A percentile compares a stretch with the other conserved stretches of the same genome.
Evolutionary conservation across 768 basidiomycete genomes (phyloP).

Genomic region (Auricularia sp.): DNA sequence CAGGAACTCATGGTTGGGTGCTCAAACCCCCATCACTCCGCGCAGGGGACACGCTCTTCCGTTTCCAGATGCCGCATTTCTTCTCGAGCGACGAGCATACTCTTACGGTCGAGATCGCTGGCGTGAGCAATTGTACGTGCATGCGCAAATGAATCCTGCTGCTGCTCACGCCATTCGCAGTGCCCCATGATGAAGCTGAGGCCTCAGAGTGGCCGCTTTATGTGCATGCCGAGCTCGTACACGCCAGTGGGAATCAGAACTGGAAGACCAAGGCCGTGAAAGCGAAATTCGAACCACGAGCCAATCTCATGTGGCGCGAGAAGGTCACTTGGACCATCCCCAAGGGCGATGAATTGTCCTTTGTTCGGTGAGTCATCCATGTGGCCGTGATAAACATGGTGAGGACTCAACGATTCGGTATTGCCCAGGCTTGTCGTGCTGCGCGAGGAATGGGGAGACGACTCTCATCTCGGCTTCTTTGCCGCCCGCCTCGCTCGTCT

Average conservation of each 20-base stretch:
- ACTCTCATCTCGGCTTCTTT: constrained; percentile 15
- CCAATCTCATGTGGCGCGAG: constrained; percentile 30
- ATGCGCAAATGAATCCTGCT: constrained; percentile 25
- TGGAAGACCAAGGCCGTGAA: constrained; percentile 37
- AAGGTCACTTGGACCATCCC: constrained; percentile 39
- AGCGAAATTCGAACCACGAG: constrained; percentile 20
- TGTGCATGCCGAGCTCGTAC: constrained; percentile 37
- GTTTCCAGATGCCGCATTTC: not conserved
- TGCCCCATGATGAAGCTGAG: constrained; percentile 32
- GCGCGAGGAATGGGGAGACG: constrained; percentile 8
- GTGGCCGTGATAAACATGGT: constrained; percentile 12
- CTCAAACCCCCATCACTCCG: constrained; percentile 31
- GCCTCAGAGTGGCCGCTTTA: constrained; percentile 31
- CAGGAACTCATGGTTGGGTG: constrained; percentile 46
- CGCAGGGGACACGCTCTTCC: constrained; percentile 1
- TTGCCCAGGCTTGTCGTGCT: constrained; percentile 11
- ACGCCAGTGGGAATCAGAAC: constrained; percentile 27
- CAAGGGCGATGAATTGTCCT: constrained; percentile 40
- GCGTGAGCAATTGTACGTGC: constrained; percentile 1
- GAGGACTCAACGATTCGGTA: constrained; percentile 33
- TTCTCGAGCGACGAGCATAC: not conserved
- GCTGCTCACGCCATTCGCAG: constrained; percentile 33
- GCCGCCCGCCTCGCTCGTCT: constrained; percentile 40
- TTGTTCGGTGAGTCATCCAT: constrained; percentile 34
- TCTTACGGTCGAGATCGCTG: not conserved